Conservation (phyloP, 176 grass and related monocot genomes). For the Triticum urartu region DNA sequence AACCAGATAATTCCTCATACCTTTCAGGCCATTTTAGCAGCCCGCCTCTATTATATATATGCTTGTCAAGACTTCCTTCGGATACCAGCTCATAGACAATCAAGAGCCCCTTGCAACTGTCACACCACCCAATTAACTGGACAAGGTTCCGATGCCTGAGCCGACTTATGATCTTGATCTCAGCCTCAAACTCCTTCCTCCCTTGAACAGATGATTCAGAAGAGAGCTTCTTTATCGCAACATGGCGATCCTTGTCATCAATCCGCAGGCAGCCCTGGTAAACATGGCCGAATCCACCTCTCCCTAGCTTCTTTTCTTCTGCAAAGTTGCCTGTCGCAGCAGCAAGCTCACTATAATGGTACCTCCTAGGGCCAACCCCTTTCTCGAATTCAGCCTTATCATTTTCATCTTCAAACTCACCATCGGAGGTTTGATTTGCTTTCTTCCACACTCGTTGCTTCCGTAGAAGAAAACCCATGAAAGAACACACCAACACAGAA, state of each 20-base stretch:
- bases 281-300: constrained; percentile 26
- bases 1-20: background rate
- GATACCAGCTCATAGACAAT: constrained; percentile 28
- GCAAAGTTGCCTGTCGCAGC: constrained; percentile 9
- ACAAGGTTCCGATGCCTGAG: constrained; percentile 57
- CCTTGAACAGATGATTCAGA: constrained; percentile 11
- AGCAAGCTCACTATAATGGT: constrained; percentile 2
- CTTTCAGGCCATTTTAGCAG: constrained; percentile 13
- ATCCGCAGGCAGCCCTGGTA: constrained; percentile 7
- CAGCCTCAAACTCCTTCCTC: constrained; percentile 39
- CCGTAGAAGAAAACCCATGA: constrained; percentile 20
- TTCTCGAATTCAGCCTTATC: background rate
- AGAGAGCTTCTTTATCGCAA: constrained; percentile 23
- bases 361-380: constrained; percentile 29
- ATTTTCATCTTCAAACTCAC: background rate
- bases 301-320: constrained; percentile 23
- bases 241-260: background rate
- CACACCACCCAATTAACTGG: constrained; percentile 40
- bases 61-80: constrained; percentile 47
- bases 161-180: constrained; percentile 58
- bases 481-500: background rate
- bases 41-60: background rate
- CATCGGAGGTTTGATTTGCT: background rate
- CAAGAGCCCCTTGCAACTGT: constrained; percentile 15
- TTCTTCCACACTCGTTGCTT: background rate